phyloP scores from a whole-genome alignment of 2,329 filamentous ascomycete genomes.

The Tympanopsis confertula region DNA sequence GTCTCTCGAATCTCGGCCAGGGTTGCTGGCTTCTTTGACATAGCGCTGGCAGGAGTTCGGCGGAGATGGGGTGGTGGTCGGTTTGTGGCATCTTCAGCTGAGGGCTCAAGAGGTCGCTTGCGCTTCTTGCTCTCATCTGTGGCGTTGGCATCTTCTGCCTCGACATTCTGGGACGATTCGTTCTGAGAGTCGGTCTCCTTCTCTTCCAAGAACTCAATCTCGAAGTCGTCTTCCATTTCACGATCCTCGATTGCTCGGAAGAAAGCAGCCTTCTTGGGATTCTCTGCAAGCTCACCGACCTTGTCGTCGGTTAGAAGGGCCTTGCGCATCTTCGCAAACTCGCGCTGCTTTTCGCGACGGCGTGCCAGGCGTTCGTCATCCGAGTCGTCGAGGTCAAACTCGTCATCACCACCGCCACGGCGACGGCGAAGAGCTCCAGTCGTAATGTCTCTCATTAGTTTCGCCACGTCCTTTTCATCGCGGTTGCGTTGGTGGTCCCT shows the following conservation, averaged over 20 bases:
- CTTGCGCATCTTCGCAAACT: slow-evolving; percentile 51
- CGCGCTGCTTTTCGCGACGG: slow-evolving; percentile 44
- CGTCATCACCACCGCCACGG: slow-evolving; percentile 40
- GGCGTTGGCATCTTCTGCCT: not conserved
- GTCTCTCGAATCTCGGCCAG: slow-evolving; percentile 1
- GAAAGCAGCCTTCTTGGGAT: slow-evolving; percentile 54
- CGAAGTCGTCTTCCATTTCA: slow-evolving; percentile 37
- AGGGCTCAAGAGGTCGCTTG: slow-evolving; percentile 1
- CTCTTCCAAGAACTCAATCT: slow-evolving; percentile 32
- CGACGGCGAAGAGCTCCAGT: slow-evolving; percentile 44
- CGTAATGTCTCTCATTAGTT: slow-evolving; percentile 52
- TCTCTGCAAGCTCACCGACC: slow-evolving; percentile 46
- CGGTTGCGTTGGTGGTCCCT: slow-evolving; percentile 39
- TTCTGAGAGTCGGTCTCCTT: slow-evolving; percentile 11
- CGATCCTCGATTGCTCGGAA: slow-evolving; percentile 52
- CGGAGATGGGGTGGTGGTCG: not conserved
- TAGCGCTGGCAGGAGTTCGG: not conserved
- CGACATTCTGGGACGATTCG: not conserved
- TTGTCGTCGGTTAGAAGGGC: slow-evolving; percentile 52
- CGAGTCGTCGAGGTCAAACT: slow-evolving; percentile 50
- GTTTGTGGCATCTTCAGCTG: not conserved
- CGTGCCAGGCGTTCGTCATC: slow-evolving; percentile 25
- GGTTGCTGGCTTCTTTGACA: slow-evolving; percentile 1
- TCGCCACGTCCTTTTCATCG: slow-evolving; percentile 50
- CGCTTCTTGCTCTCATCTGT: no score